Evolutionary conservation across 768 basidiomycete species (phyloP).

Genomic region (Hemileccinum impolitum): DNA sequence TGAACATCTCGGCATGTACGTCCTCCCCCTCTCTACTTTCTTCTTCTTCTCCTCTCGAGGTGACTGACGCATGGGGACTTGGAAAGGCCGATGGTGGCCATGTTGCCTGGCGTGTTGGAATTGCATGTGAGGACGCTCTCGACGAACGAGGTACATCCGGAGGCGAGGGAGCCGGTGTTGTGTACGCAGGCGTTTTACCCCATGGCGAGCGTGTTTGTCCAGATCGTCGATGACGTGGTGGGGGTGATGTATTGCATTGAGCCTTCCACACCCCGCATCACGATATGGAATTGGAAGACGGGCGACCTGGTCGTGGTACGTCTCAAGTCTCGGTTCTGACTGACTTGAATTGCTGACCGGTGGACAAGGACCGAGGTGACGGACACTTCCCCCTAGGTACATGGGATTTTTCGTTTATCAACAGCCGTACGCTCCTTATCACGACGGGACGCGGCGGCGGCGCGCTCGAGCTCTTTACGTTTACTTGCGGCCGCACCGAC

Average conservation of each 20-base stretch:
- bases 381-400: constrained; percentile 24
- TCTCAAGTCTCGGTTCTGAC: background rate
- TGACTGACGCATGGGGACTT: too few species aligned
- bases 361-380: constrained; percentile 28
- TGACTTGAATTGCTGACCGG: too few species aligned
- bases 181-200: constrained; percentile 20
- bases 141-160: constrained; percentile 40
- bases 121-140: constrained; percentile 47
- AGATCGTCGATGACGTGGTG: constrained; percentile 53
- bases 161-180: constrained; percentile 33
- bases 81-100: constrained; percentile 8
- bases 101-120: constrained; percentile 19
- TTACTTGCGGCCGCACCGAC: constrained; percentile 19
- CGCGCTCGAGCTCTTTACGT: constrained; percentile 42
- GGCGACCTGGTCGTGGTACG: constrained; percentile 42
- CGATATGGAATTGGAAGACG: constrained; percentile 52
- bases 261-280: constrained; percentile 21
- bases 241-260: constrained; percentile 43
- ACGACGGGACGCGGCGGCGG: constrained; percentile 35
- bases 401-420: constrained; percentile 48
- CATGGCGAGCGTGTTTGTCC: constrained; percentile 38
- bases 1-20: constrained; percentile 14
- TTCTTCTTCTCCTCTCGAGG: too few species aligned
- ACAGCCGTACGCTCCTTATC: constrained; percentile 40
- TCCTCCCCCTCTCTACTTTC: background rate